Evolutionary conservation across 495 filamentous ascomycete genomes (phyloP).

Genomic region (Apodospora peruviana): DNA sequence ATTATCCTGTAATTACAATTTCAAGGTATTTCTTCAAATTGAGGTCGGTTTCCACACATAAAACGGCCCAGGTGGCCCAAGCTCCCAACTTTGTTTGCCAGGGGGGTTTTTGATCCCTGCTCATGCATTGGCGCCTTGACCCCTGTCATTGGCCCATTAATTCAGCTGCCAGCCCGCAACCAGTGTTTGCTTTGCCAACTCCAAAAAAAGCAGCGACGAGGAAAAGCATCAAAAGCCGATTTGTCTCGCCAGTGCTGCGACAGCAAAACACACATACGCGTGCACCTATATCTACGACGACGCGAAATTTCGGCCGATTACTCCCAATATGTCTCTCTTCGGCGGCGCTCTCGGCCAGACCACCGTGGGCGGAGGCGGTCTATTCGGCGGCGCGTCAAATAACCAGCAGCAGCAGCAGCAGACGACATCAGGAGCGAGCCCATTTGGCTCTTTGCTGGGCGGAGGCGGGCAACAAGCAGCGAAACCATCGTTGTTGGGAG

Average conservation of each 20-base stretch:
- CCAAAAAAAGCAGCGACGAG: not conserved
- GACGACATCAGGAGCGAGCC: not conserved
- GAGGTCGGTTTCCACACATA: too few relatives aligned
- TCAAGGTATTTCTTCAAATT: too few relatives aligned
- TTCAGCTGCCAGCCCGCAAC: too few relatives aligned
- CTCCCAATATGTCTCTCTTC: slow-evolving; percentile 14
- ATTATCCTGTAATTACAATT: too few relatives aligned
- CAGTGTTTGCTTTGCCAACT: not conserved
- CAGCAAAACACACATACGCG: too few relatives aligned
- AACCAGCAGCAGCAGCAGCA: slow-evolving; percentile 4
- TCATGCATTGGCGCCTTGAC: too few relatives aligned
- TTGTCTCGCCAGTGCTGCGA: not conserved
- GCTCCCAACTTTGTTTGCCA: too few relatives aligned
- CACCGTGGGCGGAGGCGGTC: not conserved
- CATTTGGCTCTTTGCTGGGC: not conserved
- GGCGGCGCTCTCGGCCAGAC: slow-evolving; percentile 5
- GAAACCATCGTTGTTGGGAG: not conserved
- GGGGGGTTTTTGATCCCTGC: too few relatives aligned
- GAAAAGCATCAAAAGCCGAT: not conserved
- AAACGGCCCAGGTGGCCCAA: too few relatives aligned
- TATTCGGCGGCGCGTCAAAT: not conserved
- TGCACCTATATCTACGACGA: too few relatives aligned
- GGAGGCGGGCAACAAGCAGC: not conserved
- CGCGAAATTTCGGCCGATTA: too few relatives aligned
- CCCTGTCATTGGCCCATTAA: too few relatives aligned